Evolutionary conservation across 148 eudicot species (phyloP).

Genomic region (Bassia scoparia): DNA sequence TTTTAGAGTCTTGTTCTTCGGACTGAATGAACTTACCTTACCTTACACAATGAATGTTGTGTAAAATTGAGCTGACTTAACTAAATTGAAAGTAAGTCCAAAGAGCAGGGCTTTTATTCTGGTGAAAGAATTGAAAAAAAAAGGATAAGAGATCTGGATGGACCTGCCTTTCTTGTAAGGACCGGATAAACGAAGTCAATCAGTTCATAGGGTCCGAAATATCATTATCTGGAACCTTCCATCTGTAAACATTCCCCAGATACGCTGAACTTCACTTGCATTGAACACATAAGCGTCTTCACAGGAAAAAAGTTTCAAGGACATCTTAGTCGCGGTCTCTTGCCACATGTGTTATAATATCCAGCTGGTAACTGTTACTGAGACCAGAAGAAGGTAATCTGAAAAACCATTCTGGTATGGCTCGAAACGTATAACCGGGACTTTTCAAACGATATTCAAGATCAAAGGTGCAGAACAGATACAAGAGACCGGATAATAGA

Average conservation of each 20-base stretch:
- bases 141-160: no score
- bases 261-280: slow-evolving; percentile 43
- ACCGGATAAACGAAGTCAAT: slow-evolving; percentile 44
- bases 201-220: slow-evolving; percentile 64
- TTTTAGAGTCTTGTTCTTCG: no score
- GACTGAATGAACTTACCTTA: no score
- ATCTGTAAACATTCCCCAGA: slow-evolving; percentile 47
- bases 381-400: slow-evolving; percentile 50
- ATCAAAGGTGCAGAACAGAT: slow-evolving; percentile 57
- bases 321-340: slow-evolving; percentile 56
- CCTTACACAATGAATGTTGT: no score
- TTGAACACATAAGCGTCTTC: slow-evolving; percentile 34
- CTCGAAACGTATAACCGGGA: slow-evolving; percentile 49
- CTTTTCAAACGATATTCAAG: slow-evolving; percentile 61
- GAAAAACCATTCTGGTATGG: slow-evolving; percentile 45
- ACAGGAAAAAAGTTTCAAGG: slow-evolving; percentile 52
- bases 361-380: slow-evolving; percentile 35
- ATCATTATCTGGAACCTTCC: slow-evolving; percentile 50
- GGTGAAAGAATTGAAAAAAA: no score
- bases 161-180: slow-evolving; percentile 49
- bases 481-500: slow-evolving; percentile 42
- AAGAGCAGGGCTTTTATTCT: no score
- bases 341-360: slow-evolving; percentile 46
- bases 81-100: no score
- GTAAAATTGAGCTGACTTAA: no score